Evolutionary conservation across 495 filamentous ascomycete genomes (phyloP).

Genomic region (Hypoxylon lienhwacheense): DNA sequence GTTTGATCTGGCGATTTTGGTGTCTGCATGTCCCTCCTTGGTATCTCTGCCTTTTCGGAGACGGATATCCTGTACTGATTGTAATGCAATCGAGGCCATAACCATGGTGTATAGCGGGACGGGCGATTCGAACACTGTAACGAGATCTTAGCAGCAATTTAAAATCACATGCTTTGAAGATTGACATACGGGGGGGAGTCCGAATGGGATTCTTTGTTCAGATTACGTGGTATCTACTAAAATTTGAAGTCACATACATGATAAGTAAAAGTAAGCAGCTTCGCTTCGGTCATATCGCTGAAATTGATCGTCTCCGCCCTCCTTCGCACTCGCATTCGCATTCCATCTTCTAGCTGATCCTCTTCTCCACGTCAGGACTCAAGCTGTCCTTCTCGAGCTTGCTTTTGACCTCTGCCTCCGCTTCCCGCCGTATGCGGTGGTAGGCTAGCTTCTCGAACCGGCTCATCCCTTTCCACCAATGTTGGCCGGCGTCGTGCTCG

Average conservation of each 20-base stretch:
- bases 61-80: too few species aligned
- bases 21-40: too few species aligned
- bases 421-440: slow-evolving; percentile 67
- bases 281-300: neutral
- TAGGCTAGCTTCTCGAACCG: slow-evolving; percentile 86
- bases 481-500: slow-evolving; percentile 84
- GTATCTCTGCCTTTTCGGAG: too few species aligned
- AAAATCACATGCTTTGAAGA: neutral
- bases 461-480: slow-evolving; percentile 87
- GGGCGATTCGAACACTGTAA: too few species aligned
- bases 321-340: too few species aligned
- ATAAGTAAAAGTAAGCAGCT: slow-evolving; percentile 9
- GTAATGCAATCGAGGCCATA: too few species aligned
- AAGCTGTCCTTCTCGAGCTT: slow-evolving; percentile 38
- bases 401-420: slow-evolving; percentile 48
- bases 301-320: slow-evolving; percentile 11
- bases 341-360: slow-evolving; percentile 37
- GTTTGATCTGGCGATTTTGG: too few species aligned
- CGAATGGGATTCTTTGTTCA: slow-evolving; percentile 20
- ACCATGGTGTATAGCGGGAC: too few species aligned
- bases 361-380: slow-evolving; percentile 32
- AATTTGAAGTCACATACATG: slow-evolving; percentile 26
- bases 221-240: slow-evolving; percentile 34
- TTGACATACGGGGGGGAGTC: slow-evolving; percentile 1
- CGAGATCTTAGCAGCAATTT: neutral